Evolutionary conservation across 1,284 basidiomycete genomes (phyloP), one percentile per base, ranked within the genome.

Genomic region (Heimioporus punctisporus): DNA sequence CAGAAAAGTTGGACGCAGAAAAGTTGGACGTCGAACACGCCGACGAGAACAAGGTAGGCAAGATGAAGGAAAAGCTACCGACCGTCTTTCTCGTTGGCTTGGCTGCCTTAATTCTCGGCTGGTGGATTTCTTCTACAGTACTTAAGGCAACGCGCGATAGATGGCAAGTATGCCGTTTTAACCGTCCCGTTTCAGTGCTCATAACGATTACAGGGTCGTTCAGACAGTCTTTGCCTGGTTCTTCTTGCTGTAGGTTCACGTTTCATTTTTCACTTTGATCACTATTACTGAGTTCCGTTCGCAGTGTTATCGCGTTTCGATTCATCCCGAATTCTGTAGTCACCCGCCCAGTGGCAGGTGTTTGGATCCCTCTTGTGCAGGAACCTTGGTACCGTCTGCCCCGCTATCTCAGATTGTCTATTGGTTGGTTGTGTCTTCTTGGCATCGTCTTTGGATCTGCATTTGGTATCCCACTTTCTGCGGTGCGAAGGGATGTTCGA

Each of bases 181-280:
- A 41, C 55, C 24, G 50, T 39, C 47, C 23, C 6, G 15, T 12
- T 37, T 28, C n/a, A 39, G n/a, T 54, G 51, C 60, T 71, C 52
- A 62, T n/a, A 44, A 59, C 46, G 19, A 45, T 21, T 50, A 10
- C 27, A 68, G 89, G 89, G 82, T 93, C 58, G 86, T 89, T 9
- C 89, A 92, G 71, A 89, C 90, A 0, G 48, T 92, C 44, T 89
- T 86, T 63, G 88, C 91, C 5, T 93, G 91, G 92, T 83, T 84
- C 52, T 92, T 92, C 74, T 75, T 92, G 59, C 58, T 80, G 85
- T 87, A 60, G 62, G 82, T 75, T 30, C 37, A 53, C 41, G 8
- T 9, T 25, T 23, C 17, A 41, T n/a, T 21, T 39, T 48, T 56
- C n/a, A 1, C 15, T 37, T 37, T 19, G 34, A 37, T 12, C 34